A percentile compares a stretch with the other conserved stretches of the same genome.
Evolutionary conservation across 805 yeast species (phyloP).

Genomic region (Tetrapisispora phaffii): DNA sequence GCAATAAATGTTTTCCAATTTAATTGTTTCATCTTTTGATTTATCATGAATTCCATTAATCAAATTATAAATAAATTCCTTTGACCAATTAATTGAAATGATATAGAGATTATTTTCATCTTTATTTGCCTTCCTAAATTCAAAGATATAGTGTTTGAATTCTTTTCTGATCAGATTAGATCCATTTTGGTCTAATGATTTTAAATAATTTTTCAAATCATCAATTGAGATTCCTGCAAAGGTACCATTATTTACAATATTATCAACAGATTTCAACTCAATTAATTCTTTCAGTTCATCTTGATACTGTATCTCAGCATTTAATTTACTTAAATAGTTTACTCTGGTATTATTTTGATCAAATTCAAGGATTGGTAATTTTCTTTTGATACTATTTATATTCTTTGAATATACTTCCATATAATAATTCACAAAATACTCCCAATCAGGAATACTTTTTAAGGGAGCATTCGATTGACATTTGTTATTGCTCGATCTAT

Average conservation of each 20-base stretch:
- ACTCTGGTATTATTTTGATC: neutral
- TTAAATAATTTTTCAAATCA: slow-evolving; percentile 7
- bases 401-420: neutral
- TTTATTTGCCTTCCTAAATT: slow-evolving; percentile 1
- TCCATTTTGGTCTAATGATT: slow-evolving; percentile 1
- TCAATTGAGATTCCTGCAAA: slow-evolving; percentile 14
- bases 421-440: slow-evolving; percentile 19
- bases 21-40: neutral
- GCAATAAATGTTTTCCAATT: slow-evolving; percentile 14
- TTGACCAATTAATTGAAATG: slow-evolving; percentile 27
- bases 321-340: neutral
- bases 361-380: slow-evolving; percentile 9
- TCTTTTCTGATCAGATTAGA: slow-evolving; percentile 9
- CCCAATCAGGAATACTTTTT: slow-evolving; percentile 15
- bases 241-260: slow-evolving; percentile 10
- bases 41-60: slow-evolving; percentile 6
- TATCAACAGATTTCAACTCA: slow-evolving; percentile 21
- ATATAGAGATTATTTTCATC: slow-evolving; percentile 9
- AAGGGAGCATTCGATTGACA: neutral
- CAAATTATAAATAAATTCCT: slow-evolving; percentile 18
- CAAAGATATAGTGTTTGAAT: slow-evolving; percentile 8
- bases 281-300: slow-evolving; percentile 6
- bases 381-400: slow-evolving; percentile 1
- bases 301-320: slow-evolving; percentile 2
- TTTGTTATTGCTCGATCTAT: slow-evolving; percentile 6